Evolutionary conservation across 1,284 basidiomycete species (phyloP), one percentile per base, ranked within the genome.

Genomic region (Binderoboletus segoi): DNA sequence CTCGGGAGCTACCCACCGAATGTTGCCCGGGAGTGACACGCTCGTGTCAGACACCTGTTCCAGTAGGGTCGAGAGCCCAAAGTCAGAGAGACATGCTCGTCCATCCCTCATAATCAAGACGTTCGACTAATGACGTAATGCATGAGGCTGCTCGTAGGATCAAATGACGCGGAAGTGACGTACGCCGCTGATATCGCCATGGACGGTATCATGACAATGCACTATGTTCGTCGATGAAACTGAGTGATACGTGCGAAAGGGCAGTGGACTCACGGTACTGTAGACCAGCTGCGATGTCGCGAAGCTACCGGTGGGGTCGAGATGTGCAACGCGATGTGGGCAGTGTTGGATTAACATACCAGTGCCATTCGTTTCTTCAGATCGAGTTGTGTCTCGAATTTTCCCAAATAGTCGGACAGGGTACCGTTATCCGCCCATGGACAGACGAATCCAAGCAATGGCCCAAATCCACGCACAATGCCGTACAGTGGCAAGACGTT

Each of bases 401-500:
- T 59, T 54, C 79, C 78, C 59, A 82, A 60, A 60, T 80, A 79
- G 55, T 74, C 75, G 33, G 72, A 75, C 3, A 79, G 63, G 28
- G 75, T 79, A 3, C 80, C 80, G 42, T 80, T 74, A 13, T 78
- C 75, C 53, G 75, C 67, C 79, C 79, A 81, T 0, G 79, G 80
- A 45, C 75, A 82, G 8, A 81, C 78, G 68, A 81, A 77, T 1
- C 77, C 74, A 11, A 62, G 62, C 40, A 76, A 75, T 26, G 65
- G 73, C 15, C 79, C 79, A 55, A 79, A 79, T 51, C 72, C 75
- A 8, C 62, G 60, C 3, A 71, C 67, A 6, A 68, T 69, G 4
- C 79, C 79, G 51, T 71, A 72, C 0, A 81, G 62, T 43, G 73
- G 68, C 28, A 81, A 55, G 38, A 81, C 60, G 38, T 81, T 73